Base-by-base conservation (phyloP, 768 basidiomycete species). In the Lactarius indigo region DNA sequence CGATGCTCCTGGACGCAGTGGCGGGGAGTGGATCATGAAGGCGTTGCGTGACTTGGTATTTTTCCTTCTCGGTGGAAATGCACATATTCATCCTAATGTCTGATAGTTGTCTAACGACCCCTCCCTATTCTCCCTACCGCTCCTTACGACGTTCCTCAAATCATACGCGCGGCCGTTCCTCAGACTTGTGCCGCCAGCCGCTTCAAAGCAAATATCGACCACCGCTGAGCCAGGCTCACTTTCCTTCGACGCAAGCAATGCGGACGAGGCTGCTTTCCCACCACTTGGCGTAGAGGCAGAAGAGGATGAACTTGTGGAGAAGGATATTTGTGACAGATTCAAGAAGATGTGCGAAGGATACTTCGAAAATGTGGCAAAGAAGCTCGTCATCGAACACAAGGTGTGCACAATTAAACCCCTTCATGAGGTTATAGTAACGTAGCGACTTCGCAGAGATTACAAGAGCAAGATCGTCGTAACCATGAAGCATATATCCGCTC, bases 401-500 rank as follows among this genome's bases (percentile, higher is more conserved):
- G 94, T 94, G 71, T 68, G 82, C 76, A 0, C 64, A 1, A 31
- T 9, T 23, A 6, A 33, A 52, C 42, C 50, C 64, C 18, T 47
- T 63, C 15, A 57, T 28, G 42, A 26, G 4, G 56, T 35, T 61
- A 6, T 50, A 28, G 47, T n/a, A 28, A 50, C 44, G 54, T 50
- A 26, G 26, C 28, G 37, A 20, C 58, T 33, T 59, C 60, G 33
- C 73, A 98, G 96, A 88, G 90, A 57, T 82, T 99, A 56, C 94
- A 98, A 88, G 94, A 97, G 70, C 96, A 97, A 78, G 97, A 98
- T 76, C 89, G 89, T 69, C 84, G 91, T 59, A 99, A 99, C 73
- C 96, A 98, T 74, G 97, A 99, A 80, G 97, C 97, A 64, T 99
- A 99, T 75, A 98, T 99, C 71, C 93, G 96, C 37, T 98, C 96